phyloP scores from a whole-genome alignment of 2,329 filamentous ascomycete genomes.

The Microdochium paspali region DNA sequence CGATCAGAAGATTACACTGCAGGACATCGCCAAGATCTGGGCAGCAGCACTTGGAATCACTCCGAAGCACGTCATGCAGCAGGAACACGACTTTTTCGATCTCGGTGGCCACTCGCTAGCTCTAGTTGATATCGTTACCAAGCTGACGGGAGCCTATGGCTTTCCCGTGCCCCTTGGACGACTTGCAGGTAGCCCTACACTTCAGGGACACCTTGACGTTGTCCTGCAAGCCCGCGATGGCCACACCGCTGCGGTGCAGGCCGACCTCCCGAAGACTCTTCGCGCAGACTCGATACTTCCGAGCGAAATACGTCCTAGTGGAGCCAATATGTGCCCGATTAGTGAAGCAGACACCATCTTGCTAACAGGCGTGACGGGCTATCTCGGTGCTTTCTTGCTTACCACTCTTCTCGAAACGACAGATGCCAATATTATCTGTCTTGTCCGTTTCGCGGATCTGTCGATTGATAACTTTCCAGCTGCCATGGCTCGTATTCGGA shows the following conservation, averaged over 20 bases:
- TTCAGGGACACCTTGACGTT: slow-evolving; percentile 63
- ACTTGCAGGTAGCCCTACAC: slow-evolving; percentile 61
- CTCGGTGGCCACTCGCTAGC: slow-evolving; percentile 70
- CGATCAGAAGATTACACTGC: slow-evolving; percentile 55
- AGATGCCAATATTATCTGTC: slow-evolving; percentile 59
- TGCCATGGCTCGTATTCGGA: slow-evolving; percentile 63
- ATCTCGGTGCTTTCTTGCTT: slow-evolving; percentile 66
- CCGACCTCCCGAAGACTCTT: slow-evolving; percentile 62
- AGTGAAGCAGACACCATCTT: slow-evolving; percentile 60
- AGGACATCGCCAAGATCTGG: slow-evolving; percentile 64
- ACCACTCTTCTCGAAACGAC: slow-evolving; percentile 59
- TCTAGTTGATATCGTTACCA: slow-evolving; percentile 67
- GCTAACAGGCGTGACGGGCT: slow-evolving; percentile 68
- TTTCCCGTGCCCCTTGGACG: slow-evolving; percentile 64
- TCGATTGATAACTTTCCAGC: slow-evolving; percentile 53
- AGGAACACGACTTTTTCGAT: slow-evolving; percentile 71
- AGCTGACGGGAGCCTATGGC: slow-evolving; percentile 59
- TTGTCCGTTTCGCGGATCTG: slow-evolving; percentile 64
- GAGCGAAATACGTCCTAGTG: slow-evolving; percentile 54
- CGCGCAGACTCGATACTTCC: slow-evolving; percentile 58
- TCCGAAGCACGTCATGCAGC: slow-evolving; percentile 46
- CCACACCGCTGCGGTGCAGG: slow-evolving; percentile 64
- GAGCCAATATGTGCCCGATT: slow-evolving; percentile 45
- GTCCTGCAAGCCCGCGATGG: slow-evolving; percentile 64
- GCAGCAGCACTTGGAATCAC: slow-evolving; percentile 60